A percentile compares a stretch with the other conserved stretches of the same genome.
phyloP scores from a whole-genome alignment of 2,329 filamentous ascomycete genomes.

The Colletotrichum incanum region DNA sequence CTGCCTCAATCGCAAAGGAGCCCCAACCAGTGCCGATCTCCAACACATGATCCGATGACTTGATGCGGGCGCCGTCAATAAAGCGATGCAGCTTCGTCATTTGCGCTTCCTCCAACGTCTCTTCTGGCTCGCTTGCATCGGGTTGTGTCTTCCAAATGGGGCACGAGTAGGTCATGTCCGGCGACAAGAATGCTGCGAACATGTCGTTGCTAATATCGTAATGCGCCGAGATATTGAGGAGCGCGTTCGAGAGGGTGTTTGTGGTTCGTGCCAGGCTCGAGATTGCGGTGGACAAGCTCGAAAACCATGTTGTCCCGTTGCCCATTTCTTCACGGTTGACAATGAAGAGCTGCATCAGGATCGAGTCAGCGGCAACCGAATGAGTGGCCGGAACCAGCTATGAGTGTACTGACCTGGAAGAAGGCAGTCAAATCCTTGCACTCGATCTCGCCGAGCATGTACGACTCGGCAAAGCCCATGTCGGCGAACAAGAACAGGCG shows the following conservation, averaged over 20 bases:
- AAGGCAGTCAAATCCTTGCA: slow-evolving; percentile 78
- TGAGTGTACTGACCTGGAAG: slow-evolving; percentile 69
- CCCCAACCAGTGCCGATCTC: slow-evolving; percentile 86
- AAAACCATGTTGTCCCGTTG: slow-evolving; percentile 76
- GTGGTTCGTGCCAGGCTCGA: slow-evolving; percentile 71
- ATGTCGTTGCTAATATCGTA: slow-evolving; percentile 85
- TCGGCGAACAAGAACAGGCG: slow-evolving; percentile 79
- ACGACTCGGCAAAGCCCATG: slow-evolving; percentile 82
- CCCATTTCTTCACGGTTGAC: slow-evolving; percentile 75
- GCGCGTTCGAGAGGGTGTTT: slow-evolving; percentile 71
- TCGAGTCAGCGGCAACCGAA: slow-evolving; percentile 44
- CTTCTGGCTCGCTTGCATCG: slow-evolving; percentile 59
- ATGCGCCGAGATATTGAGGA: slow-evolving; percentile 79
- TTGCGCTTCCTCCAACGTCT: slow-evolving; percentile 77
- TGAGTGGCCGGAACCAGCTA: slow-evolving; percentile 4
- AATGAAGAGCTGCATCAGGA: slow-evolving; percentile 74
- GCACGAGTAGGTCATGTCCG: slow-evolving; percentile 85
- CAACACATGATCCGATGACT: slow-evolving; percentile 76
- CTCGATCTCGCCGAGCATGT: slow-evolving; percentile 80
- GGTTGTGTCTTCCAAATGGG: slow-evolving; percentile 73
- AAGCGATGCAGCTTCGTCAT: slow-evolving; percentile 77
- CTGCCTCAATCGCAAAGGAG: slow-evolving; percentile 80
- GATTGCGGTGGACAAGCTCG: slow-evolving; percentile 70
- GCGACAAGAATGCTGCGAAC: slow-evolving; percentile 81
- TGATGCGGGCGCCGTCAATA: slow-evolving; percentile 76